These are phyloP conservation scores for Oryza punctata DNA, from an alignment of 176 grass and related monocot genomes.

Conservation along the genomic window DNA sequence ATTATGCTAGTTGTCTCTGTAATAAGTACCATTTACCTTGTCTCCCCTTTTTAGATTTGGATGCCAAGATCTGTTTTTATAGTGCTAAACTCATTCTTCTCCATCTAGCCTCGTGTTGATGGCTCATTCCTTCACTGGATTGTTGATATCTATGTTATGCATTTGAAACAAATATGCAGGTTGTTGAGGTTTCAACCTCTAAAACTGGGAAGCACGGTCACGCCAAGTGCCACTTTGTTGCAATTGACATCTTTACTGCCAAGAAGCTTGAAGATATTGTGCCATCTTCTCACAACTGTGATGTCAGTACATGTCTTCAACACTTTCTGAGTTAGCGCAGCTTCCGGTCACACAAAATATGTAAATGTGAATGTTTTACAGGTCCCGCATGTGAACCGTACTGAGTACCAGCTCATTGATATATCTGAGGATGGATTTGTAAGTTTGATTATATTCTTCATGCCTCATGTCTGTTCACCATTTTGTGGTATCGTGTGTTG, in stretches of 20 bases:
- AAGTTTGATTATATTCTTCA: constrained; percentile 9
- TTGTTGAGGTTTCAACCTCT: constrained; percentile 63
- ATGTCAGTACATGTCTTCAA: constrained; percentile 42
- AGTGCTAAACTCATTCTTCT: not conserved
- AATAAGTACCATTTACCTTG: not conserved
- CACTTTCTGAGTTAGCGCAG: not conserved
- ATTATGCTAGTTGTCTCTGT: not conserved
- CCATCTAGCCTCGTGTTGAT: not conserved
- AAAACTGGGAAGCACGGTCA: constrained; percentile 67
- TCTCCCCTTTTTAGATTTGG: not conserved
- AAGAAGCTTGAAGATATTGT: constrained; percentile 68
- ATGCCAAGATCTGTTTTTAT: not conserved
- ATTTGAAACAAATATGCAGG: constrained; percentile 33
- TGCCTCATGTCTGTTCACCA: not conserved
- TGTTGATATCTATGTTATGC: not conserved
- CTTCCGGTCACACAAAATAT: not conserved
- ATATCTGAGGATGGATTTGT: constrained; percentile 77
- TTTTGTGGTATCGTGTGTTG: not conserved
- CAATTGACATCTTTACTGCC: constrained; percentile 53
- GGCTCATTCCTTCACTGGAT: not conserved
- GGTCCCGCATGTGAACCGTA: constrained; percentile 57
- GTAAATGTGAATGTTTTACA: constrained; percentile 7
- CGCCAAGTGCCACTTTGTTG: constrained; percentile 61
- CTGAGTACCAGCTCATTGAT: constrained; percentile 66
- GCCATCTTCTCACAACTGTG: constrained; percentile 65